Evolutionary conservation across 768 basidiomycete species (phyloP), one percentile per base, ranked within the genome.

Genomic region (Boletus tomentosulus): DNA sequence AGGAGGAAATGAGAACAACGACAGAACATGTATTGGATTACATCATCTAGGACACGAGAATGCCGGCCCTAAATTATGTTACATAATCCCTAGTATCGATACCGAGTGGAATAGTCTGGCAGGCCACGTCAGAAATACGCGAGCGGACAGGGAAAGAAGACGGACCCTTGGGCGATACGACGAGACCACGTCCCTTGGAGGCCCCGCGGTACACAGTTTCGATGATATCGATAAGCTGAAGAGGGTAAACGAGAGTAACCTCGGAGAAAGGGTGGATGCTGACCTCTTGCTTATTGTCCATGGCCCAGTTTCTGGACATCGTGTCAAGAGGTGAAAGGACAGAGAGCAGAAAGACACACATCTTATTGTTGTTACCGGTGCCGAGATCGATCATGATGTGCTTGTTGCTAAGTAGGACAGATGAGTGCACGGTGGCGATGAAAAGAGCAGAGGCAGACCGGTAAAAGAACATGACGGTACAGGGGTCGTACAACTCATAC

Each of bases 381-480:
- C 94, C 95, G 60, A 98, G 74, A 82, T 98, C 97, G 66, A 99
- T 98, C 96, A 98, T 98, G 74, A 98, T 98, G 68, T 98, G 97
- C 69, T 98, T 97, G 72, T 96, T 96, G 41, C 95, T 96, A 13
- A 95, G 15, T 13, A 34, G 13, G 7, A 10, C 22, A 11, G 22
- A 13, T 12, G 33, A 12, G 48, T 63, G 45, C 51, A 39, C 19
- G 10, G 47, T 19, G 7, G n/a, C 16, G 10, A 4, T 6, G 37
- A 31, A 24, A 1, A 39, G 50, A 27, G 10, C 9, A 34, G 33
- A 9, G 37, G 64, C 87, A 41, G 61, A 95, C 93, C 93, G 86
- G 73, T 96, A 97, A 76, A 97, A 96, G 78, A 97, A 96, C 93
- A 96, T 97, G 61, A 96, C 89, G 4, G 96, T 96, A 69, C 93